Conservation (phyloP, 208 protist species). For the Chromosphaera perkinsii region DNA sequence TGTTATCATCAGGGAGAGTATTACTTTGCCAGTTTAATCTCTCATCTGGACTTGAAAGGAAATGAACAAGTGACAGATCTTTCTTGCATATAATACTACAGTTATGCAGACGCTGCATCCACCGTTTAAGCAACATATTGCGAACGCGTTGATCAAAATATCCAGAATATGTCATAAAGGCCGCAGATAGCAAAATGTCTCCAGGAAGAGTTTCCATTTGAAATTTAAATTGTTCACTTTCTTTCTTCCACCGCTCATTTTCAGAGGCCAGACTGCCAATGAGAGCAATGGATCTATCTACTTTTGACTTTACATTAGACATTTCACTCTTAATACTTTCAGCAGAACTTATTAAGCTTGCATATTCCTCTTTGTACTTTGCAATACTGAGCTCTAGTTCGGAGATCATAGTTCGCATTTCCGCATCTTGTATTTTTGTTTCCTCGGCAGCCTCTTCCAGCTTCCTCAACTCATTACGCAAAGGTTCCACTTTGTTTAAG, state of each 20-base stretch:
- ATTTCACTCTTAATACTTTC: slow-evolving; percentile 79
- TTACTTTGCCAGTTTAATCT: slow-evolving; percentile 82
- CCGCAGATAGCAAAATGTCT: slow-evolving; percentile 84
- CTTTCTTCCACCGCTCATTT: slow-evolving; percentile 80
- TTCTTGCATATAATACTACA: slow-evolving; percentile 65
- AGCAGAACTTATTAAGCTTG: slow-evolving; percentile 80
- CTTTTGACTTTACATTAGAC: slow-evolving; percentile 70
- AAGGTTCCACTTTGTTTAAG: slow-evolving; percentile 76
- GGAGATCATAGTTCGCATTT: slow-evolving; percentile 46
- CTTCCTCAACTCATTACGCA: slow-evolving; percentile 77
- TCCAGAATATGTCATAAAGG: slow-evolving; percentile 93
- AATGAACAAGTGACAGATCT: slow-evolving; percentile 79
- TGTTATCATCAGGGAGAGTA: slow-evolving; percentile 86
- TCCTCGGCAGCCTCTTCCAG: slow-evolving; percentile 69
- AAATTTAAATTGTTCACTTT: slow-evolving; percentile 70
- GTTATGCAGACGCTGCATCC: slow-evolving; percentile 47
- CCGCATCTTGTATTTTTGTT: slow-evolving; percentile 59
- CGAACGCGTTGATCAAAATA: slow-evolving; percentile 92
- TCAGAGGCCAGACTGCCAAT: slow-evolving; percentile 82
- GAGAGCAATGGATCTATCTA: slow-evolving; percentile 78
- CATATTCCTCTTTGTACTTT: slow-evolving; percentile 84
- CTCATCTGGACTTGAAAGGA: slow-evolving; percentile 78
- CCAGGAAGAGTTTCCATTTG: slow-evolving; percentile 84
- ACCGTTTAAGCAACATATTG: slow-evolving; percentile 24
- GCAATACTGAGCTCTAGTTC: slow-evolving; percentile 66